Evolutionary conservation across 768 basidiomycete genomes (phyloP).

Genomic region (Amanita pseudoporphyria): DNA sequence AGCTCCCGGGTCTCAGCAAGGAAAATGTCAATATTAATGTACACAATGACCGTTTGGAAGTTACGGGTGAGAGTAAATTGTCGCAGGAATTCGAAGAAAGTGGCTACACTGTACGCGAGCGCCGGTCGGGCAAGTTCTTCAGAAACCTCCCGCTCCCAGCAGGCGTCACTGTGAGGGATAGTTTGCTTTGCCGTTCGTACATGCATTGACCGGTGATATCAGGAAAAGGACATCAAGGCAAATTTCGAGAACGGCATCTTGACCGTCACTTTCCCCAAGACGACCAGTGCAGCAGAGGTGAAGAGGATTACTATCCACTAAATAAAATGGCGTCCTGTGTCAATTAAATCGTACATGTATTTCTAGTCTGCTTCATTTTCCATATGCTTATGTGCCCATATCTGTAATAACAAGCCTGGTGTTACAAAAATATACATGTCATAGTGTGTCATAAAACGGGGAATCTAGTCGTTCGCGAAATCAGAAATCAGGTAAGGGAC

Average conservation of each 20-base stretch:
- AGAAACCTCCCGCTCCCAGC: conserved; percentile 39
- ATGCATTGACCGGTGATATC: background rate
- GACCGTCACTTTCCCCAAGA: conserved; percentile 37
- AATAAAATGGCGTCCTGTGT: background rate
- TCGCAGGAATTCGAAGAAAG: conserved; percentile 23
- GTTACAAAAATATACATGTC: too few relatives aligned
- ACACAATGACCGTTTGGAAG: conserved; percentile 34
- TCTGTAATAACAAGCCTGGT: too few relatives aligned
- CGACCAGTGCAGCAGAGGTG: conserved; percentile 22
- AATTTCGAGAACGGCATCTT: conserved; percentile 34
- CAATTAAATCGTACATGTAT: background rate
- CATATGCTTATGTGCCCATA: background rate
- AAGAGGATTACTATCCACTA: conserved; percentile 24
- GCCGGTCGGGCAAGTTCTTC: conserved; percentile 32
- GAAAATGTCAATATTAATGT: conserved; percentile 43
- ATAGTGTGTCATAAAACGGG: background rate
- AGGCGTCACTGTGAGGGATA: conserved; percentile 34
- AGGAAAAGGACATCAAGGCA: conserved; percentile 27
- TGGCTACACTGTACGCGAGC: conserved; percentile 35
- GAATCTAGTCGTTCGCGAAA: background rate
- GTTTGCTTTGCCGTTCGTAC: background rate
- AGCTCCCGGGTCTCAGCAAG: conserved; percentile 43
- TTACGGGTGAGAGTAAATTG: conserved; percentile 37
- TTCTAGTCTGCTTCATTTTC: background rate
- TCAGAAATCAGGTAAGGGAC: background rate